These are phyloP conservation scores for Pseudomicrostroma phylloplanum DNA, from an alignment of 1,284 basidiomycete species.

Conservation along the genomic window DNA sequence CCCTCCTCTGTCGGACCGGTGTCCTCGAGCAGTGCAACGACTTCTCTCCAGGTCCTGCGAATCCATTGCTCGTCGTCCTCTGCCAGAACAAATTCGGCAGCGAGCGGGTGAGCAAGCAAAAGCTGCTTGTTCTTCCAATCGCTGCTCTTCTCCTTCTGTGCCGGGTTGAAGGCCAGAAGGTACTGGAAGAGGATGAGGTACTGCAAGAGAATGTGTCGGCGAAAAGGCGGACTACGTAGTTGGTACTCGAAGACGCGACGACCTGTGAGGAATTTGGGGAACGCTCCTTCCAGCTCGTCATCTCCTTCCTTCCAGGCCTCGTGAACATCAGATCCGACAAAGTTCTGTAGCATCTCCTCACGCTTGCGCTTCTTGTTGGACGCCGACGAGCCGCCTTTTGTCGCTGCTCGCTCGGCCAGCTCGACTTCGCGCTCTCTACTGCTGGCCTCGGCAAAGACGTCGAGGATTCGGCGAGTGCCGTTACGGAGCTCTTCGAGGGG, in stretches of 20 bases:
- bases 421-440: constrained; percentile 29
- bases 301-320: neutral
- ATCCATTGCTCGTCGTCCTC: constrained; percentile 23
- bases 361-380: constrained; percentile 4
- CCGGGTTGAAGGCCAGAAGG: constrained; percentile 68
- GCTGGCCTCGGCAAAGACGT: constrained; percentile 30
- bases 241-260: constrained; percentile 70
- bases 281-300: constrained; percentile 60
- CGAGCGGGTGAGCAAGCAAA: constrained; percentile 9
- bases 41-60: constrained; percentile 38
- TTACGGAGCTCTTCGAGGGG: constrained; percentile 27
- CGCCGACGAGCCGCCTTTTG: neutral
- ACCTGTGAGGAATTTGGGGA: constrained; percentile 81
- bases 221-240: constrained; percentile 77
- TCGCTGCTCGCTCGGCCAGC: neutral
- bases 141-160: constrained; percentile 62
- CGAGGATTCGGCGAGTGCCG: constrained; percentile 28
- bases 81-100: constrained; percentile 13
- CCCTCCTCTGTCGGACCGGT: constrained; percentile 13
- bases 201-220: constrained; percentile 83
- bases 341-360: constrained; percentile 7
- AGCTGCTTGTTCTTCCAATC: constrained; percentile 48
- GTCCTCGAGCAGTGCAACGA: constrained; percentile 11
- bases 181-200: constrained; percentile 74
- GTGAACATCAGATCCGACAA: neutral